Conservation (phyloP, 140 eudicot genomes). For the Stevia rebaudiana region DNA sequence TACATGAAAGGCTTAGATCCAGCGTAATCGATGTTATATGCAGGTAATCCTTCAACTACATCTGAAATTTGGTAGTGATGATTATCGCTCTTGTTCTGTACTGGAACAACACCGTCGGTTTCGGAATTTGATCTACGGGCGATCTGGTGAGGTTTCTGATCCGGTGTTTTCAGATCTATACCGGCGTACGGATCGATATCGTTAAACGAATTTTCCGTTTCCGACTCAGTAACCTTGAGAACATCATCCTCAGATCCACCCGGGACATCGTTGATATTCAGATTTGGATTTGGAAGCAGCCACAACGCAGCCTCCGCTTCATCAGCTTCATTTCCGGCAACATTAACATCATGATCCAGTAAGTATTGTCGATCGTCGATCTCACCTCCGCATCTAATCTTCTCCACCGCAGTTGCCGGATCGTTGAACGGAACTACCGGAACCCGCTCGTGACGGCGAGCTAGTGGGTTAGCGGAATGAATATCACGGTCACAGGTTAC, state of each 20-base stretch:
- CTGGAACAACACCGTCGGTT: constrained; percentile 80
- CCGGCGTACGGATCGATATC: constrained; percentile 67
- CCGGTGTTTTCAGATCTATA: constrained; percentile 39
- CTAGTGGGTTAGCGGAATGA: constrained; percentile 73
- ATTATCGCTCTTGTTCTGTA: constrained; percentile 25
- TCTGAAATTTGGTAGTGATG: constrained; percentile 17
- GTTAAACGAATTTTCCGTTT: constrained; percentile 34
- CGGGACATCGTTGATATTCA: constrained; percentile 17
- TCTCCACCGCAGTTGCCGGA: constrained; percentile 27
- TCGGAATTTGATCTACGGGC: constrained; percentile 28
- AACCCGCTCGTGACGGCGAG: constrained; percentile 81
- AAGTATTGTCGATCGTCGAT: constrained; percentile 5
- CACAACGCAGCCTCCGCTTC: constrained; percentile 79
- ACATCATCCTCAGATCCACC: constrained; percentile 12
- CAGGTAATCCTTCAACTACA: constrained; percentile 64
- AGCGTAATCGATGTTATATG: constrained; percentile 46
- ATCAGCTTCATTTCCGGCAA: constrained; percentile 41
- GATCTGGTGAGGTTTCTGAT: constrained; percentile 25
- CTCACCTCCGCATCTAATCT: constrained; percentile 6
- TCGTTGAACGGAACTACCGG: constrained; percentile 68
- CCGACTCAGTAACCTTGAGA: constrained; percentile 18
- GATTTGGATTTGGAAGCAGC: constrained; percentile 54
- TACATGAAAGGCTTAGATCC: constrained; percentile 66
- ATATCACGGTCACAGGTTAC: constrained; percentile 70
- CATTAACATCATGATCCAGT: constrained; percentile 25